phyloP scores from a whole-genome alignment of 768 basidiomycete genomes.

The Collybia mongolica region DNA sequence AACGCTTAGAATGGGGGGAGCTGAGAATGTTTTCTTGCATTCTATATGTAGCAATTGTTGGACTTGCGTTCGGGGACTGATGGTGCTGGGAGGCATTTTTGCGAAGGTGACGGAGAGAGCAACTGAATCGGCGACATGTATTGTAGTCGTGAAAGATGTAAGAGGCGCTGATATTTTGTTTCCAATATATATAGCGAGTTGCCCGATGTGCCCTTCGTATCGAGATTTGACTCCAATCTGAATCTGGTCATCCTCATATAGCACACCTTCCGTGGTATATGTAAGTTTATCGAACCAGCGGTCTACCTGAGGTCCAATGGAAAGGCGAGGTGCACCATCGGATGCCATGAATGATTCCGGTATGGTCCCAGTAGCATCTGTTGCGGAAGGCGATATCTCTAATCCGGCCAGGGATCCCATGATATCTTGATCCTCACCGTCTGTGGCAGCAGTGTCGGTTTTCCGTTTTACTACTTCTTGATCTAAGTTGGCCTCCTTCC shows the following conservation, averaged over 20 bases:
- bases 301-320: constrained; percentile 71
- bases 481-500: constrained; percentile 89
- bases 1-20: constrained; percentile 76
- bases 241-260: constrained; percentile 94
- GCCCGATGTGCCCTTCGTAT: constrained; percentile 92
- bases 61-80: constrained; percentile 81
- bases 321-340: constrained; percentile 51
- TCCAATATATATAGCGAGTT: constrained; percentile 92
- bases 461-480: constrained; percentile 61
- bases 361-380: constrained; percentile 10
- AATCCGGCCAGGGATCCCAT: constrained; percentile 82
- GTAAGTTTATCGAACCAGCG: constrained; percentile 88
- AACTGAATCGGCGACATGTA: constrained; percentile 71
- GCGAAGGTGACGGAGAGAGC: constrained; percentile 83
- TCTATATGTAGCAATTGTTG: constrained; percentile 94
- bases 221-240: constrained; percentile 97
- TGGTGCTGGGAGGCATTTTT: constrained; percentile 83
- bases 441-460: constrained; percentile 25
- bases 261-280: constrained; percentile 79
- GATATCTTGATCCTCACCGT: constrained; percentile 49
- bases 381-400: constrained; percentile 47
- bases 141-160: constrained; percentile 84
- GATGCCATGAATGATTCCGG: constrained; percentile 8
- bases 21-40: constrained; percentile 84
- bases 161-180: constrained; percentile 93